phyloP scores from a whole-genome alignment of 345 rosid genomes.

The Turritis glabra region DNA sequence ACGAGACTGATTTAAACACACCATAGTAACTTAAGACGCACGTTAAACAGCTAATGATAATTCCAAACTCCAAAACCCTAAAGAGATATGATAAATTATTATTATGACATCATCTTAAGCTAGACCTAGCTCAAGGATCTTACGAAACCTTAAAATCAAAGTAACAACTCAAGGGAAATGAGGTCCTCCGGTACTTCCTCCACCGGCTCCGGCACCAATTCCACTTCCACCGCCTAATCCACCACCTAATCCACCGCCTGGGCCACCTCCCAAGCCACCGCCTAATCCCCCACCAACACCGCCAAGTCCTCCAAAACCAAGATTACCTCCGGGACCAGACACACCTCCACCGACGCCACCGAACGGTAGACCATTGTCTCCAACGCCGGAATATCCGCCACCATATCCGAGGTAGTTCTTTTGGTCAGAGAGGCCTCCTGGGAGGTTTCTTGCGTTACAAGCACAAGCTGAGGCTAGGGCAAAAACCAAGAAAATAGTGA shows the following conservation, averaged over 20 bases:
- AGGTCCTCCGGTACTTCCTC: constrained; percentile 35
- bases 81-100: constrained; percentile 20
- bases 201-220: constrained; percentile 37
- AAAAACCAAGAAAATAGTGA: constrained; percentile 39
- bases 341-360: constrained; percentile 64
- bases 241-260: constrained; percentile 39
- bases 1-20: constrained; percentile 11
- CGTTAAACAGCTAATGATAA: constrained; percentile 19
- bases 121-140: constrained; percentile 24
- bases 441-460: constrained; percentile 48
- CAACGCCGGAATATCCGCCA: constrained; percentile 68
- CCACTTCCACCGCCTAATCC: constrained; percentile 34
- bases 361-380: constrained; percentile 51
- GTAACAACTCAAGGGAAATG: constrained; percentile 38
- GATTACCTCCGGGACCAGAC: constrained; percentile 43
- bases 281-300: constrained; percentile 36
- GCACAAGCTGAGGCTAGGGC: constrained; percentile 40
- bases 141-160: constrained; percentile 9
- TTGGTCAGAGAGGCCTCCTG: constrained; percentile 60
- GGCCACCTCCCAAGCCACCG: constrained; percentile 39
- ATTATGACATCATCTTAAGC: constrained; percentile 22
- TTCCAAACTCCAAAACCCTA: not conserved
- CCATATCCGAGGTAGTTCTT: constrained; percentile 71
- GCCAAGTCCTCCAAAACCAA: constrained; percentile 41
- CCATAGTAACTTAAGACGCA: constrained; percentile 25